Evolutionary conservation across 768 basidiomycete species (phyloP).

Genomic region (Russula vinacea): DNA sequence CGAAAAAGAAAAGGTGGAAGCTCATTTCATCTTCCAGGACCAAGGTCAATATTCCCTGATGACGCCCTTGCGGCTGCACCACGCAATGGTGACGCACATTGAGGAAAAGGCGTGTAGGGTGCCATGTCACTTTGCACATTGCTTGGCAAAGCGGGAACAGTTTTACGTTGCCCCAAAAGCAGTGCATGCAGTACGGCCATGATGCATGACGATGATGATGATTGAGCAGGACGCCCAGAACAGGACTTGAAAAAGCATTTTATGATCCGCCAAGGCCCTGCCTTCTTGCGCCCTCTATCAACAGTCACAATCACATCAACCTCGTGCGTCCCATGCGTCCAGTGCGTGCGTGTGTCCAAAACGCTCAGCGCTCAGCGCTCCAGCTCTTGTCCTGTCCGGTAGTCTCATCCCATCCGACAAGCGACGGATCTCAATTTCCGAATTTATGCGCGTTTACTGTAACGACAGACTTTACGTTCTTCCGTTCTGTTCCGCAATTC

Average conservation of each 20-base stretch:
- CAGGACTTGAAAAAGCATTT: not conserved
- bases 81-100: not conserved
- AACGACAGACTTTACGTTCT: not conserved
- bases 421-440: no score
- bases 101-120: conserved; percentile 1
- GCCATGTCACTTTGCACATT: not conserved
- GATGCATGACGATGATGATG: not conserved
- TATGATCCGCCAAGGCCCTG: not conserved
- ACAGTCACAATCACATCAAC: not conserved
- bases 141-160: not conserved
- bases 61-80: not conserved
- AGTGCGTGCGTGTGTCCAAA: not conserved
- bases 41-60: not conserved
- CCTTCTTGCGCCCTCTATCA: not conserved
- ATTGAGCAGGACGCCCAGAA: not conserved
- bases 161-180: not conserved
- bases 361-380: no score
- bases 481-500: not conserved
- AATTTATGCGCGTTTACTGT: not conserved
- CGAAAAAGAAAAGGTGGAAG: no score
- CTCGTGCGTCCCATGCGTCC: not conserved
- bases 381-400: no score
- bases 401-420: no score
- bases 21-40: not conserved
- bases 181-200: not conserved